Evolutionary conservation across 306 rosid genomes (phyloP).

Genomic region (Dalbergia cochinchinensis): DNA sequence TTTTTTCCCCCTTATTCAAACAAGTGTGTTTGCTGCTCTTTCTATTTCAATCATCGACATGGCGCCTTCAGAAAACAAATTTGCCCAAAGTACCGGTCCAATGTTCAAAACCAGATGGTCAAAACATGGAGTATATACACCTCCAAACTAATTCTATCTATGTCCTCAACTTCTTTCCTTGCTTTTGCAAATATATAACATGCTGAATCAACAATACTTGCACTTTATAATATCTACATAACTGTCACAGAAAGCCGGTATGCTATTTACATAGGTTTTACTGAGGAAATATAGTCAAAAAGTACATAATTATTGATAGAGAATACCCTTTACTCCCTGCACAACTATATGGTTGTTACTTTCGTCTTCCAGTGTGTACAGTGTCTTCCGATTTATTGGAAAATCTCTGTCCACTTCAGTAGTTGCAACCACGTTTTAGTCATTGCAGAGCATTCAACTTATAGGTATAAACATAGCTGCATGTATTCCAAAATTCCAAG

Average conservation of each 20-base stretch:
- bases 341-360: neutral
- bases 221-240: neutral
- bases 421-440: slow-evolving; percentile 22
- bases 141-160: too few species aligned
- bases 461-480: slow-evolving; percentile 25
- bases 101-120: too few species aligned
- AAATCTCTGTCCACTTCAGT: neutral
- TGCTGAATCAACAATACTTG: neutral
- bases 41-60: too few species aligned
- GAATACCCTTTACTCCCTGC: neutral
- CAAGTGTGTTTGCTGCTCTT: too few species aligned
- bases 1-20: too few species aligned
- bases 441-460: slow-evolving; percentile 14
- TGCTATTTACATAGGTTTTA: neutral
- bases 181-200: neutral
- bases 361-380: neutral
- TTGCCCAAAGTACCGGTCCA: too few species aligned
- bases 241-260: neutral
- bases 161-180: too few species aligned
- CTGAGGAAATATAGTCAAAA: slow-evolving; percentile 8
- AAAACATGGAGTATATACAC: too few species aligned
- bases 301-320: neutral
- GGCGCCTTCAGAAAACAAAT: too few species aligned
- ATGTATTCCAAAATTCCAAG: slow-evolving; percentile 3
- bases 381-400: neutral